Evolutionary conservation across 768 basidiomycete genomes (phyloP), one percentile per base, ranked within the genome.

Genomic region (Butyriboletus loyo): DNA sequence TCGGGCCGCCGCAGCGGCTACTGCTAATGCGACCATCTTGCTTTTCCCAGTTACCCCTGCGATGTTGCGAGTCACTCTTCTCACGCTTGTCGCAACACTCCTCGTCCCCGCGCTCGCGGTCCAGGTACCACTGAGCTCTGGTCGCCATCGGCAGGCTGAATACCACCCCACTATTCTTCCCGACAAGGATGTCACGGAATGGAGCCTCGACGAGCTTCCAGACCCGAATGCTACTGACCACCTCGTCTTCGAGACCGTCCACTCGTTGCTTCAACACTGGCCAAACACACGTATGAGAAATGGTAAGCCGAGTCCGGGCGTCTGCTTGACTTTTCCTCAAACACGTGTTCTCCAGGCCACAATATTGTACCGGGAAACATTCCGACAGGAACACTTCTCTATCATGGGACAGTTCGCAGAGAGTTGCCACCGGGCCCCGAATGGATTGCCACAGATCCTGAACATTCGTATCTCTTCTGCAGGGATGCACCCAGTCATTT

Each of bases 271-370:
- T 13, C 75, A 77, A 43, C 75, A 72, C 51, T 77, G 76, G 76
- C 72, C 74, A 13, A 75, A 77, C 48, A 75, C 76, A 0, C 72
- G 75, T 5, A 75, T 62, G n/a, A n/a, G n/a, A n/a, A n/a, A n/a
- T n/a, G n/a, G n/a, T n/a, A n/a, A n/a, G n/a, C n/a, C n/a, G n/a
- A 67, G 76, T 14, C 5, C 0, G 40, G 35, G 5, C 49, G 52
- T 8, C 53, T 57, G 6, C 58, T 56, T 56, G 60, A 52, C 61
- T 36, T 51, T 19, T 54, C 55, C 6, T 49, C 46, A 1, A 64
- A 61, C 48, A 5, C 49, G 57, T n/a, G 27, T 41, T 55, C 30
- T 31, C 21, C 4, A 63, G 62, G 63, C 17, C 63, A 62, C 37
- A 59, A 30, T 43, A 57, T 58, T 34, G 64, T 74, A 8, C 70